A percentile compares a stretch with the other conserved stretches of the same genome.
Conservation (phyloP, 2,329 filamentous ascomycete genomes). For the Periconia digitata region DNA sequence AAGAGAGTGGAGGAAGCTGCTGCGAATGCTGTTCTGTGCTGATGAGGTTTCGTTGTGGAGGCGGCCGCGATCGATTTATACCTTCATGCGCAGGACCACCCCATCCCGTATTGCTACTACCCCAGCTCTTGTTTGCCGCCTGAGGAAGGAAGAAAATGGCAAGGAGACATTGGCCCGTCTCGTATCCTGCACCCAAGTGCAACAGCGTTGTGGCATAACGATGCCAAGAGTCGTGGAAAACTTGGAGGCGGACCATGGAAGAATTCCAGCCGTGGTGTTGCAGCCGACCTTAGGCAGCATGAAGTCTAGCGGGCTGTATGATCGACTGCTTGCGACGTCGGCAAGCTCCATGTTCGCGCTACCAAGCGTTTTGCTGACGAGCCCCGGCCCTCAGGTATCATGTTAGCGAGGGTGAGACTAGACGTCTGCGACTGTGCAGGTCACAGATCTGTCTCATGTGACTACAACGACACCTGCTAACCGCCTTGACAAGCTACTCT, state of each 20-base stretch:
- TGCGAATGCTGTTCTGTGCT: conserved; percentile 28
- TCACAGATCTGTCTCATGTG: conserved; percentile 39
- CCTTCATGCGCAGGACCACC: conserved; percentile 12
- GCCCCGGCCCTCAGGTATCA: conserved; percentile 14
- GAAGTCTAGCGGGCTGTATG: conserved; percentile 35
- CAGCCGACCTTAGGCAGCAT: conserved; percentile 35
- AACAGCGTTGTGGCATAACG: conserved; percentile 9
- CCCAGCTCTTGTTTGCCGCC: conserved; percentile 13
- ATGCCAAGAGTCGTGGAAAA: conserved; percentile 13
- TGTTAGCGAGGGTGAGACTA: conserved; percentile 21
- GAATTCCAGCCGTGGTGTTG: conserved; percentile 24
- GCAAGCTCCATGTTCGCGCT: conserved; percentile 22
- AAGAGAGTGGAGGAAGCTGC: conserved; percentile 26
- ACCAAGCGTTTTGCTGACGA: conserved; percentile 21
- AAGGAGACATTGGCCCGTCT: conserved; percentile 30
- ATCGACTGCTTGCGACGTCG: conserved; percentile 38
- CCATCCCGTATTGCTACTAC: not conserved
- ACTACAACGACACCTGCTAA: conserved; percentile 28
- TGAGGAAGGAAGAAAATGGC: conserved; percentile 15
- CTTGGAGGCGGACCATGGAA: conserved; percentile 14
- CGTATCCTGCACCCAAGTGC: conserved; percentile 21
- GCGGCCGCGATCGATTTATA: conserved; percentile 28
- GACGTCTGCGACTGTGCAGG: conserved; percentile 25
- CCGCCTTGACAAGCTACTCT: conserved; percentile 19
- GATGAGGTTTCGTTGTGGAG: conserved; percentile 13